Conservation (phyloP, 352 stramenopile species). For the Phytophthora meadii region DNA sequence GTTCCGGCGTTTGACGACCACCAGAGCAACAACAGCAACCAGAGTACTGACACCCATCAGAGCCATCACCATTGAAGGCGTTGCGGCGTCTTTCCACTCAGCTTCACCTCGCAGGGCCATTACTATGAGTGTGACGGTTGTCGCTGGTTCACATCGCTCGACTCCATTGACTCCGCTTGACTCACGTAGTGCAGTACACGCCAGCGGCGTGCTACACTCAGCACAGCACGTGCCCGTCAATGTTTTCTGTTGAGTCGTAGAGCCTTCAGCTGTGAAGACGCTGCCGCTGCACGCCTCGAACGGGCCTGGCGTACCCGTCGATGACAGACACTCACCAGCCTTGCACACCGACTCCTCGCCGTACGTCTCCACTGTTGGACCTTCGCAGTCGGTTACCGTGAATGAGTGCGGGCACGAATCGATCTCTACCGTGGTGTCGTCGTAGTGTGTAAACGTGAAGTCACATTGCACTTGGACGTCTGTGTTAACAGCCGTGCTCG, state of each 20-base stretch:
- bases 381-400: constrained; percentile 19
- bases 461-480: constrained; percentile 17
- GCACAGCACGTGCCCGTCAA: constrained; percentile 8
- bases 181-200: constrained; percentile 6
- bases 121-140: background rate
- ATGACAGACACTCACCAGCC: constrained; percentile 10
- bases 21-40: constrained; percentile 15
- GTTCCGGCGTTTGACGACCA: constrained; percentile 17
- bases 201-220: constrained; percentile 12
- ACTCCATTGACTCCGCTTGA: constrained; percentile 4
- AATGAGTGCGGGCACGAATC: constrained; percentile 18
- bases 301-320: background rate
- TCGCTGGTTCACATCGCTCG: constrained; percentile 8
- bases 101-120: constrained; percentile 6
- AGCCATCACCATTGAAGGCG: background rate
- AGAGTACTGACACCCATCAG: constrained; percentile 14
- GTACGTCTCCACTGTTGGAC: constrained; percentile 1
- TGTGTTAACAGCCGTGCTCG: constrained; percentile 9
- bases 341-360: constrained; percentile 13
- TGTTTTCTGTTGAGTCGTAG: constrained; percentile 1
- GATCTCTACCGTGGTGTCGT: background rate
- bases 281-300: constrained; percentile 20
- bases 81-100: constrained; percentile 5
- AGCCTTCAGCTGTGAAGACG: constrained; percentile 10
- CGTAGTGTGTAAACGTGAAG: constrained; percentile 28